Base-by-base conservation (phyloP, 1,139 yeast genomes). In the Debaryomycetaceae sp. region DNA sequence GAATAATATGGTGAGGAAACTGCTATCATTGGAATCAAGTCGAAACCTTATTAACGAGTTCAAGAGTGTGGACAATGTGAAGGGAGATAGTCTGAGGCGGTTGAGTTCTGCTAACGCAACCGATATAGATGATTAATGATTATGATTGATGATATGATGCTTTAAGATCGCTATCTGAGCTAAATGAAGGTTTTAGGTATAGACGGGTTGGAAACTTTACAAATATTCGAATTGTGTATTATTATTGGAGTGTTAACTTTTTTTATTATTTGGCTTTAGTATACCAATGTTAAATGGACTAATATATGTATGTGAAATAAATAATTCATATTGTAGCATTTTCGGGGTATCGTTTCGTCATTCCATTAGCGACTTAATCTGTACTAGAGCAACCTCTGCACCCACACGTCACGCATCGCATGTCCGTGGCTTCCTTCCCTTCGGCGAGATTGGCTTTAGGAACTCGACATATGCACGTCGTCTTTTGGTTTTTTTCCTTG, bases 321-420 rank as follows among this genome's bases (percentile, higher is more conserved):
- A 6, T 30, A 36, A 7, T 30, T 38, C 27, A 37, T 11, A 35
- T n/a, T 35, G 37, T 9, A 35, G 37, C 14, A 9, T 35, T 11
- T 35, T 14, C 3, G 11, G 11, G 34, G 34, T 31, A 4, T 14
- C 23, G 37, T 34, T 34, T 34, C 37, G 37, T 34, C n/a, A 34
- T 14, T 34, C n/a, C 37, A 20, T 34, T 2, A 31, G 34, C 13
- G n/a, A 23, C 23, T 60, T 59, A 87, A 58, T 87, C 95, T n/a
- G 83, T 76, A 54, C 93, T 85, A 1, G 96, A 81, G 61, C 97
- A 90, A 2, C 97, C 97, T 49, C 78, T 70, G 56, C 97, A 90
- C 0, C 97, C 97, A 68, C 97, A 90, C 35, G 87, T 87, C 6
- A 86, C 75, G 61, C 97, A 90, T 52, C 84, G 82, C 8, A 80